A percentile compares a stretch with the other conserved stretches of the same genome.
phyloP scores from a whole-genome alignment of 192 early-diverging fungal species.

The Mortierella alpina region DNA sequence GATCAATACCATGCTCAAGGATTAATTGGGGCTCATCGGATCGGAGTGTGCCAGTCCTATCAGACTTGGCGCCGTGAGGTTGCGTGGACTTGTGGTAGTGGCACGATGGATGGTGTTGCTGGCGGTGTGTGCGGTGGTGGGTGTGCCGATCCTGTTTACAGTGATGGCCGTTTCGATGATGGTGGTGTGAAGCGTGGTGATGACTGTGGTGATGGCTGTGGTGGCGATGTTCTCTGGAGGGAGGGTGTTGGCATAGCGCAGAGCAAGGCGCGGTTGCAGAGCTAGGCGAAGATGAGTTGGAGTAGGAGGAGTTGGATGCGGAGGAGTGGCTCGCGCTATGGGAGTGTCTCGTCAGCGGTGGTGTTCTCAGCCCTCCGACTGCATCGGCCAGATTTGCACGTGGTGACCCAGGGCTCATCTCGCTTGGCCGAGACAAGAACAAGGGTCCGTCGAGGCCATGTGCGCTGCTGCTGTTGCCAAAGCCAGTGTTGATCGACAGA shows the following conservation, averaged over 20 bases:
- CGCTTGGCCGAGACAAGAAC: too few relatives aligned
- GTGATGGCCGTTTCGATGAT: slow-evolving; percentile 4
- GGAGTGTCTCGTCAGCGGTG: slow-evolving; percentile 26
- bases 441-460: background rate
- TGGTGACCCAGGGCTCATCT: slow-evolving; percentile 21
- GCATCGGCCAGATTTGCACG: slow-evolving; percentile 16
- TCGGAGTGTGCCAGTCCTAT: background rate
- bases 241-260: slow-evolving; percentile 11
- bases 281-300: slow-evolving; percentile 41
- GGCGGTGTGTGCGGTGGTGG: slow-evolving; percentile 11
- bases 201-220: slow-evolving; percentile 13
- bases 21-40: slow-evolving; percentile 1
- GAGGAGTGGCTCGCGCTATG: slow-evolving; percentile 26
- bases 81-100: slow-evolving; percentile 1
- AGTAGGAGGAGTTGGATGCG: slow-evolving; percentile 25
- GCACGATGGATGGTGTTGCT: slow-evolving; percentile 35
- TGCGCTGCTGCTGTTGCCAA: slow-evolving; percentile 2
- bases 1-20: slow-evolving; percentile 6
- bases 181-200: slow-evolving; percentile 7
- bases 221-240: background rate
- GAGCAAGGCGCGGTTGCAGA: slow-evolving; percentile 29
- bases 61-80: slow-evolving; percentile 16
- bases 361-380: slow-evolving; percentile 1
- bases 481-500: slow-evolving; percentile 41
- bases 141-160: slow-evolving; percentile 1